Conservation (phyloP, 2,329 filamentous ascomycete species). For the Ceratocystis cacaofunesta region DNA sequence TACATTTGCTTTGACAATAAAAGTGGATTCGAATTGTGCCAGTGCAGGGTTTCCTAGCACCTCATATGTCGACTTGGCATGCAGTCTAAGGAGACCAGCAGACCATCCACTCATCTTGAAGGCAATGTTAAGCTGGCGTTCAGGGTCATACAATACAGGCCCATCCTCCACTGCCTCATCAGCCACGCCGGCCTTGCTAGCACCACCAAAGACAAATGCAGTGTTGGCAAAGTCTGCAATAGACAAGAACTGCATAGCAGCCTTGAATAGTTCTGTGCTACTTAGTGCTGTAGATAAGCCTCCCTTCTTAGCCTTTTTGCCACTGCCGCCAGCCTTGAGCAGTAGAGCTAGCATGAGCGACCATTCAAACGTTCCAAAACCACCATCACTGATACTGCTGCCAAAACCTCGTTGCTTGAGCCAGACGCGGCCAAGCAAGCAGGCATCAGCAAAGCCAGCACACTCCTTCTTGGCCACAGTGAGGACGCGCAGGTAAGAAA, state of each 20-base stretch:
- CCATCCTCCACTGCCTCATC: conserved; percentile 31
- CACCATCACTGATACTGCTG: conserved; percentile 54
- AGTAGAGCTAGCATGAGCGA: conserved; percentile 64
- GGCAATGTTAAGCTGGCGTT: conserved; percentile 61
- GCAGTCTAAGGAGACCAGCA: conserved; percentile 54
- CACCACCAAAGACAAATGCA: conserved; percentile 38
- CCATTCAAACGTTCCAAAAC: conserved; percentile 92
- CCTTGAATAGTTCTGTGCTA: conserved; percentile 90
- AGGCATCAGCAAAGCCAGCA: conserved; percentile 64
- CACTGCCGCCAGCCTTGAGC: conserved; percentile 47
- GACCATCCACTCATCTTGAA: conserved; percentile 88
- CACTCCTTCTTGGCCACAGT: conserved; percentile 55
- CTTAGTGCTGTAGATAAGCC: conserved; percentile 70
- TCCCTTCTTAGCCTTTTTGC: conserved; percentile 36
- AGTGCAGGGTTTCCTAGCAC: conserved; percentile 59
- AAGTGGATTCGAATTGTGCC: conserved; percentile 73
- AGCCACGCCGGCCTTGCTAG: conserved; percentile 20
- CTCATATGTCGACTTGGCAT: conserved; percentile 59
- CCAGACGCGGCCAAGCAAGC: conserved; percentile 76
- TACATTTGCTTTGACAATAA: conserved; percentile 50
- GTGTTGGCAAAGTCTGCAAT: conserved; percentile 56
- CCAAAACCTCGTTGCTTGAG: conserved; percentile 73
- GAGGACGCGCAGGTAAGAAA: conserved; percentile 61
- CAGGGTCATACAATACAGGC: conserved; percentile 66
- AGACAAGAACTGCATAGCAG: conserved; percentile 73